Evolutionary conservation across 2,329 filamentous ascomycete genomes (phyloP).

Genomic region (Davidsoniella virescens): DNA sequence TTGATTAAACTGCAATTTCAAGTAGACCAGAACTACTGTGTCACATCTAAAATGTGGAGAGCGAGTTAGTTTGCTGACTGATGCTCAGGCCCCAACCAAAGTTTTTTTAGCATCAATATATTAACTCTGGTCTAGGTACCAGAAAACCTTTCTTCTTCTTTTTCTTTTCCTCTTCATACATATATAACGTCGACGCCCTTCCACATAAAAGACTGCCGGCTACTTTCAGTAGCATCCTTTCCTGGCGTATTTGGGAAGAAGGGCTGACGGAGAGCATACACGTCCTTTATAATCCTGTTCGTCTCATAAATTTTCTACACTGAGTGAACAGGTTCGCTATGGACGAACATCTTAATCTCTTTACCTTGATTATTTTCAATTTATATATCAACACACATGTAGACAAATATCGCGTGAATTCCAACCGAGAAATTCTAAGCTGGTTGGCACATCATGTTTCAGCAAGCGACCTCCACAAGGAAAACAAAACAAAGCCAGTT

Average conservation of each 20-base stretch:
- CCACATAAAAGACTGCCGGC: slow-evolving; percentile 10
- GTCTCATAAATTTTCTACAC: slow-evolving; percentile 23
- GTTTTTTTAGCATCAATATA: slow-evolving; percentile 1
- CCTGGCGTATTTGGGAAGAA: slow-evolving; percentile 14
- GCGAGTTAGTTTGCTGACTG: slow-evolving; percentile 1
- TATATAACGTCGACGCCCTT: slow-evolving; percentile 26
- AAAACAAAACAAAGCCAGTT: background rate
- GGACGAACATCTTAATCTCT: slow-evolving; percentile 33
- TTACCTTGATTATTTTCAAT: background rate
- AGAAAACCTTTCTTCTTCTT: slow-evolving; percentile 15
- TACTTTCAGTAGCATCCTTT: slow-evolving; percentile 16
- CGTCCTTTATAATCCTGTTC: slow-evolving; percentile 46
- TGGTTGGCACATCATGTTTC: too few relatives aligned
- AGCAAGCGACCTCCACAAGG: background rate
- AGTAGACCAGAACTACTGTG: too few relatives aligned
- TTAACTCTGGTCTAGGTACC: background rate
- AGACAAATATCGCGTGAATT: too few relatives aligned
- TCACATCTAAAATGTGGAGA: background rate
- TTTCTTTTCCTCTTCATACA: slow-evolving; percentile 32
- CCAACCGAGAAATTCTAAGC: too few relatives aligned
- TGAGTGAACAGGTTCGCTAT: slow-evolving; percentile 45
- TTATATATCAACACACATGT: background rate
- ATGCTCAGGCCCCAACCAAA: background rate
- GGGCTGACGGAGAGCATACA: slow-evolving; percentile 36
- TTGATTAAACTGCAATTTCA: too few relatives aligned